Conservation (phyloP, 768 basidiomycete species). For the Macrolepiota dolichaula region DNA sequence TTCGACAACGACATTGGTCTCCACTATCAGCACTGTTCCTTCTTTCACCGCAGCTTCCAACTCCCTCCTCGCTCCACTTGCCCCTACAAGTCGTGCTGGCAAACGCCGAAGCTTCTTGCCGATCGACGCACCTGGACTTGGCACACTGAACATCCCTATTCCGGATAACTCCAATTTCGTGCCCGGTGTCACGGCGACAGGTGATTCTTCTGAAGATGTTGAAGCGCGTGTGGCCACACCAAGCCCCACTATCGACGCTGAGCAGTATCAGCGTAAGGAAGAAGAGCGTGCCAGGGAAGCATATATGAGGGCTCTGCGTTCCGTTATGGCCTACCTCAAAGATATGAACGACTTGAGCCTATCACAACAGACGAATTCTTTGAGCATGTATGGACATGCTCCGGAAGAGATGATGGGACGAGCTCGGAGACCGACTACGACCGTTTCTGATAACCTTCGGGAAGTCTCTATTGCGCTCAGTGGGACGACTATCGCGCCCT, state of each 20-base stretch:
- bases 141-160: constrained; percentile 55
- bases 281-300: constrained; percentile 70
- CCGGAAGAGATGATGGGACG: constrained; percentile 44
- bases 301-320: constrained; percentile 78
- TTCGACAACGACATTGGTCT: constrained; percentile 7
- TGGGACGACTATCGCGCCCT: constrained; percentile 37
- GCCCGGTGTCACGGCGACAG: constrained; percentile 41
- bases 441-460: constrained; percentile 50
- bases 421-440: constrained; percentile 60
- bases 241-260: constrained; percentile 42
- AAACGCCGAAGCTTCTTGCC: constrained; percentile 90
- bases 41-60: constrained; percentile 22
- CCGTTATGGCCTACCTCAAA: constrained; percentile 92
- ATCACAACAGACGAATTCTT: constrained; percentile 54
- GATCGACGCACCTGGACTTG: constrained; percentile 58
- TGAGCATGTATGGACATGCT: constrained; percentile 56
- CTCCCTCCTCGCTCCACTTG: constrained; percentile 38
- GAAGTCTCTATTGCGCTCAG: constrained; percentile 54
- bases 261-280: constrained; percentile 57
- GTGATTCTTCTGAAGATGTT: constrained; percentile 20
- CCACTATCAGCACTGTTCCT: constrained; percentile 6
- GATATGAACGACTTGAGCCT: constrained; percentile 92
- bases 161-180: constrained; percentile 64
- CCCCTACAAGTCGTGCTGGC: constrained; percentile 45
- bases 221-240: constrained; percentile 34